Base-by-base conservation (phyloP, 2,329 filamentous ascomycete species). In the Calonectria pseudoreteaudii region DNA sequence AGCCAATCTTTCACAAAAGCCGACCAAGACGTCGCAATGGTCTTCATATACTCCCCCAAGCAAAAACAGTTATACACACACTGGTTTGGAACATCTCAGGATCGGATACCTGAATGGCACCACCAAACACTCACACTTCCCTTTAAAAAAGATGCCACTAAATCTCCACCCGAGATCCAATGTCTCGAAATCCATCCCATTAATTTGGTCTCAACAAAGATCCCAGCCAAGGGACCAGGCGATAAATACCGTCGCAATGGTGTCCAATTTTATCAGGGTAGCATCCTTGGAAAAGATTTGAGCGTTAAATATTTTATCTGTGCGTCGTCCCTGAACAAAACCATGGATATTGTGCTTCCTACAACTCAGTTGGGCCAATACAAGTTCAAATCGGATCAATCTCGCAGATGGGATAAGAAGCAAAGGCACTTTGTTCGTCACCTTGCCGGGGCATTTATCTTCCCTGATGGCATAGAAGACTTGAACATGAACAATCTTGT, bases 181-280 rank as follows among this genome's bases (percentile, higher is more conserved):
- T 77, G 76, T 13, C 74, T 85, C 2, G 77, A 77, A 26, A 79
- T 86, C 2, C 78, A 80, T 20, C 81, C 81, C 2, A 78, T 79
- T 18, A 74, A 74, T 18, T 75, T 86, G 1, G 64, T 66, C 28
- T 69, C 68, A 23, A 53, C 72, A 6, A 62, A 64, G 9, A 52
- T 70, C 11, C 52, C 69, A 9, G 50, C 76, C 0, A 52, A 70
- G 18, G 81, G 81, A 0, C 71, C 77, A 2, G 84, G 84, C 18
- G 76, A 76, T 23, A 68, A 77, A 16, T 86, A 87, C 66, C 71
- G 80, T 13, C 75, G 82, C 4, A 75, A 83, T 30, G 81, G 81
- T 4, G 78, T 87, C 3, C 82, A 83, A 26, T 89, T 90, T 75
- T 90, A 87, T 68, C 88, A 91, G 73, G 75, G 89, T 18, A 86